Evolutionary conservation across 768 basidiomycete genomes (phyloP).

Genomic region (Suillus subaureus): DNA sequence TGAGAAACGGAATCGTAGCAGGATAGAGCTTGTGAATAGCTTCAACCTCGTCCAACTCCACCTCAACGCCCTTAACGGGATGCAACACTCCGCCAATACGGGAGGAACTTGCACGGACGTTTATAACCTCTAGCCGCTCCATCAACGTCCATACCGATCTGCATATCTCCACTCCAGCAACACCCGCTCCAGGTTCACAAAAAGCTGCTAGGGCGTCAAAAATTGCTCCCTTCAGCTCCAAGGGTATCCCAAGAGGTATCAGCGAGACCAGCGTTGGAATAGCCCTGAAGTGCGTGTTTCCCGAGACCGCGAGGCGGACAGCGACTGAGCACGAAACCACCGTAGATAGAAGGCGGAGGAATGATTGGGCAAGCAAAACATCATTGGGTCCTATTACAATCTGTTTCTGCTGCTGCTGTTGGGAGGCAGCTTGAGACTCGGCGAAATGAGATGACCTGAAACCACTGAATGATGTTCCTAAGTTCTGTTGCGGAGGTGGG

Average conservation of each 20-base stretch:
- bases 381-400: conserved; percentile 65
- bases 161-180: conserved; percentile 76
- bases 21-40: conserved; percentile 78
- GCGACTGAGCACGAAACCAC: conserved; percentile 76
- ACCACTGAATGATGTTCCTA: conserved; percentile 31
- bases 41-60: conserved; percentile 89
- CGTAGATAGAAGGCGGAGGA: conserved; percentile 76
- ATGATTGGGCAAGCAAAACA: conserved; percentile 76
- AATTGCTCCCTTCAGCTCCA: conserved; percentile 88
- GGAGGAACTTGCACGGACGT: conserved; percentile 53
- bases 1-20: conserved; percentile 85
- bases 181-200: conserved; percentile 77
- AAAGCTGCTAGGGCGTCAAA: conserved; percentile 84
- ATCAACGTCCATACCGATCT: conserved; percentile 81
- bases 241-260: conserved; percentile 77
- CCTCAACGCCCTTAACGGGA: conserved; percentile 76
- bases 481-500: conserved; percentile 45
- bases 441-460: conserved; percentile 28
- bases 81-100: conserved; percentile 38
- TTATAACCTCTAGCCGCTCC: conserved; percentile 84
- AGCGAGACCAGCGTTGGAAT: conserved; percentile 79
- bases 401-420: conserved; percentile 44
- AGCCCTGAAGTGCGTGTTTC: conserved; percentile 78
- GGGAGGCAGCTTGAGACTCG: conserved; percentile 35
- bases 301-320: conserved; percentile 76